Conservation (phyloP, 2,329 filamentous ascomycete species). For the Cordyceps cateniannulata region DNA sequence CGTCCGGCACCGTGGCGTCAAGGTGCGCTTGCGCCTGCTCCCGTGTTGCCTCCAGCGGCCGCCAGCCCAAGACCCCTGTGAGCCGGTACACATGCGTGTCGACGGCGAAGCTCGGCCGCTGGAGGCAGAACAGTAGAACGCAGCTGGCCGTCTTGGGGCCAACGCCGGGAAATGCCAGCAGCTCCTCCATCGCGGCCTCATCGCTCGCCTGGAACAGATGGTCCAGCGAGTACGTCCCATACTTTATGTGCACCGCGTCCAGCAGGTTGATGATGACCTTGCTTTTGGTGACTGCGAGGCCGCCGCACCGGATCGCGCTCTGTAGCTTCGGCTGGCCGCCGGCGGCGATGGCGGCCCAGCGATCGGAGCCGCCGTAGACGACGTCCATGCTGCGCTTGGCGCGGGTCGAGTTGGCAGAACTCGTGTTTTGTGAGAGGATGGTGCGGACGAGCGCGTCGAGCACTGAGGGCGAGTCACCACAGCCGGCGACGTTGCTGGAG, state of each 20-base stretch:
- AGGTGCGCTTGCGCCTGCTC: conserved; percentile 45
- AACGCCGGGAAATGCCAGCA: conserved; percentile 44
- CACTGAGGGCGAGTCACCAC: conserved; percentile 43
- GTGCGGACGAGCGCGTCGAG: conserved; percentile 47
- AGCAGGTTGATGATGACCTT: conserved; percentile 65
- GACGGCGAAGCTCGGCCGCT: conserved; percentile 42
- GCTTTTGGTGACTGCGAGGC: conserved; percentile 66
- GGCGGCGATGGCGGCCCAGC: conserved; percentile 34
- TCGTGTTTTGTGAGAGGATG: conserved; percentile 49
- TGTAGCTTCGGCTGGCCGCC: conserved; percentile 35
- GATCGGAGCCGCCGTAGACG: conserved; percentile 36
- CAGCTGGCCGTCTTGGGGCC: conserved; percentile 50
- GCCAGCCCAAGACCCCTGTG: conserved; percentile 42
- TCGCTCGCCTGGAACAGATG: conserved; percentile 37
- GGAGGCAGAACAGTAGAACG: conserved; percentile 45
- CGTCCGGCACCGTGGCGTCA: conserved; percentile 39
- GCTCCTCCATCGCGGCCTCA: conserved; percentile 43
- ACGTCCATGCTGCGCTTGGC: conserved; percentile 47
- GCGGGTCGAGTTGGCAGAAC: conserved; percentile 48
- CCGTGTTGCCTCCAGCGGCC: conserved; percentile 32
- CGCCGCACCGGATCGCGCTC: conserved; percentile 64
- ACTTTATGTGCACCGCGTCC: conserved; percentile 47
- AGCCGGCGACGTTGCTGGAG: conserved; percentile 59
- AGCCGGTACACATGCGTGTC: conserved; percentile 48
- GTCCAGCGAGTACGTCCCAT: conserved; percentile 41